Conservation (phyloP, 2,329 filamentous ascomycete genomes). For the Alternaria brassicicola region DNA sequence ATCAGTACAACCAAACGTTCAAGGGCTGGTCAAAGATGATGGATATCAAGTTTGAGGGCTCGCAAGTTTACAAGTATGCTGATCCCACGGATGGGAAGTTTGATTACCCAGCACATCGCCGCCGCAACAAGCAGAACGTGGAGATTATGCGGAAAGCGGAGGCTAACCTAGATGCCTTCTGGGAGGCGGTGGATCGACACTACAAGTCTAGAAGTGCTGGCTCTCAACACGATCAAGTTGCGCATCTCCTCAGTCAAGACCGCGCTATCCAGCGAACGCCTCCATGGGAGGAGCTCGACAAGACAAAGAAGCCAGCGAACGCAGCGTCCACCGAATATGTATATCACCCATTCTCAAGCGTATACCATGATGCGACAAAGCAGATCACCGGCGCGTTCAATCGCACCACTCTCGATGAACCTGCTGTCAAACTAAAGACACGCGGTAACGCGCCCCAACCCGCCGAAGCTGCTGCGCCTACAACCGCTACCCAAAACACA, state of each 20-base stretch:
- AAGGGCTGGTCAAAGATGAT: neutral
- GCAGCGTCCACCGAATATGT: neutral
- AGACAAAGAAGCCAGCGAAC: neutral
- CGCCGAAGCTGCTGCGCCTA: neutral
- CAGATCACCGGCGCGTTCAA: conserved; percentile 14
- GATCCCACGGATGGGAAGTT: conserved; percentile 51
- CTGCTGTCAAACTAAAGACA: conserved; percentile 15
- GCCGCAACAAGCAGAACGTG: conserved; percentile 54
- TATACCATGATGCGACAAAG: conserved; percentile 12
- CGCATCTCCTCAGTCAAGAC: conserved; percentile 30
- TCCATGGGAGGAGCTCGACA: conserved; percentile 53
- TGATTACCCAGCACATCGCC: conserved; percentile 57
- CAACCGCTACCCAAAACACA: neutral
- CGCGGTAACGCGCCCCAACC: conserved; percentile 2
- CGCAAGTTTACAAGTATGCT: conserved; percentile 9
- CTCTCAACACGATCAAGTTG: conserved; percentile 15
- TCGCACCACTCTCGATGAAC: neutral
- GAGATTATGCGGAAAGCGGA: conserved; percentile 57
- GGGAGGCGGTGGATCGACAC: conserved; percentile 46
- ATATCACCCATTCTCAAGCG: conserved; percentile 12
- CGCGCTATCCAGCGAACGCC: conserved; percentile 57
- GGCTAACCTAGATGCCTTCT: conserved; percentile 56
- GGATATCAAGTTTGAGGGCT: conserved; percentile 11
- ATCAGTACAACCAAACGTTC: no score
- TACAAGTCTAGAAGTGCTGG: conserved; percentile 4